phyloP scores from a whole-genome alignment of 73 alveolate genomes.

The Uronychia setigera region DNA sequence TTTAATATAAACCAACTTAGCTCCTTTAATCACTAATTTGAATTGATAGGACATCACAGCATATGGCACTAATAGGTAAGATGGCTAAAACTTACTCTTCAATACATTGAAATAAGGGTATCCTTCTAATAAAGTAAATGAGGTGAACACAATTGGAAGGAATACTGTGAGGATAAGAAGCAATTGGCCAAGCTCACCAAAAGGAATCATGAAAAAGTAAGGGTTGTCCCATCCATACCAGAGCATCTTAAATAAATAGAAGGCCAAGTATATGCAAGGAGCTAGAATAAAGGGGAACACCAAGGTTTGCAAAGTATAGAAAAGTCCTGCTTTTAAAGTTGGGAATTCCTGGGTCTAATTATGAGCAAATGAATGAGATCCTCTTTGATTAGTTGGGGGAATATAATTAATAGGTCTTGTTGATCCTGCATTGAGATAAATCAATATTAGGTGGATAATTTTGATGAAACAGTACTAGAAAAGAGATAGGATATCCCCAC shows the following conservation, averaged over 20 bases:
- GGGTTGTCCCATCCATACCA: constrained; percentile 1
- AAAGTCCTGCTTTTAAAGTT: not conserved
- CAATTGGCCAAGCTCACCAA: not conserved
- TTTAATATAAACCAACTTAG: not conserved
- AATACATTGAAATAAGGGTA: not conserved
- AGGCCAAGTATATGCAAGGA: not conserved
- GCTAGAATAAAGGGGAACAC: not conserved
- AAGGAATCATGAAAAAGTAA: not conserved
- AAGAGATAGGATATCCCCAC: not conserved
- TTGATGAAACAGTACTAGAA: not conserved
- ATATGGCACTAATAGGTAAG: too few relatives aligned
- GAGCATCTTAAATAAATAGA: not conserved
- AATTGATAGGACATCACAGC: too few relatives aligned
- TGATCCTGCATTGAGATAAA: not conserved
- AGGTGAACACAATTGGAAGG: not conserved
- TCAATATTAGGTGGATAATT: too few relatives aligned
- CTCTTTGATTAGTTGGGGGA: not conserved
- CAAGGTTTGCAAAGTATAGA: not conserved
- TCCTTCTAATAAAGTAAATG: not conserved
- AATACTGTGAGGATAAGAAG: not conserved
- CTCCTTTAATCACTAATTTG: too few relatives aligned
- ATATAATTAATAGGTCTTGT: not conserved
- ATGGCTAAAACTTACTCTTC: not conserved
- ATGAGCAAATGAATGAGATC: not conserved
- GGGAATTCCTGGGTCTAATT: not conserved